Percentiles rank a stretch among this genome's conserved stretches.
Conservation (phyloP, 352 stramenopile genomes). For the Pythium phragmiticola region DNA sequence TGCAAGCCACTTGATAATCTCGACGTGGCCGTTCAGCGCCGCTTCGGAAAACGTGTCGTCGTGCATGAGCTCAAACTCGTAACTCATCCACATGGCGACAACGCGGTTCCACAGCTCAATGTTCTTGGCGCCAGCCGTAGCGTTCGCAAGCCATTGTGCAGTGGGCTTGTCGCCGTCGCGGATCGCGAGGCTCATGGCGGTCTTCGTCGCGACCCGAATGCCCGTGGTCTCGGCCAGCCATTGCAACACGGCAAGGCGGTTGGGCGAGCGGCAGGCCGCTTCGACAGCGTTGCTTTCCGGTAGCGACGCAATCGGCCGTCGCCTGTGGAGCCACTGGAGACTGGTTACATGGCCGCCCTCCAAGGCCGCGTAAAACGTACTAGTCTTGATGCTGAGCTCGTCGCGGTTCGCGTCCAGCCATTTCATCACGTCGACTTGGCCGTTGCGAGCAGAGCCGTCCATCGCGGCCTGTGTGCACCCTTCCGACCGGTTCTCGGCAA, state of each 20-base stretch:
- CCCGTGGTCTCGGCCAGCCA: constrained; percentile 2
- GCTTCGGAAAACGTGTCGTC: constrained; percentile 13
- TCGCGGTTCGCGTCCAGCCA: constrained; percentile 10
- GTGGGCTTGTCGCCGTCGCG: constrained; percentile 4
- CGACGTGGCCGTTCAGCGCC: constrained; percentile 4
- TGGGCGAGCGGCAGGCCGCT: constrained; percentile 5
- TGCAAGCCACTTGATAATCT: constrained; percentile 13
- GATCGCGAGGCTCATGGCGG: constrained; percentile 1
- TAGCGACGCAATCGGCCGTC: not conserved
- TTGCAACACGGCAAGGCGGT: constrained; percentile 8
- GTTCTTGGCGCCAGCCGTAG: constrained; percentile 8
- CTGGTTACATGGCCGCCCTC: constrained; percentile 10
- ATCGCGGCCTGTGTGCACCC: constrained; percentile 11
- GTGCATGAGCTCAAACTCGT: constrained; percentile 19
- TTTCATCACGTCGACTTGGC: constrained; percentile 5
- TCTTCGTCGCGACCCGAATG: constrained; percentile 8
- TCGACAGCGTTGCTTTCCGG: not conserved
- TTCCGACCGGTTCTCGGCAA: constrained; percentile 20
- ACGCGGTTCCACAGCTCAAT: constrained; percentile 18
- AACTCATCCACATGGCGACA: constrained; percentile 13
- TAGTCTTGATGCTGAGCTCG: not conserved
- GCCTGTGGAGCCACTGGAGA: constrained; percentile 5
- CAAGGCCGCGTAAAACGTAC: constrained; percentile 12
- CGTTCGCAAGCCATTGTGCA: constrained; percentile 12
- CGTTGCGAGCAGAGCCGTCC: constrained; percentile 7